These are phyloP conservation scores for Micractinium conductrix DNA, from an alignment of 139 green algal species.

Conservation along the genomic window DNA sequence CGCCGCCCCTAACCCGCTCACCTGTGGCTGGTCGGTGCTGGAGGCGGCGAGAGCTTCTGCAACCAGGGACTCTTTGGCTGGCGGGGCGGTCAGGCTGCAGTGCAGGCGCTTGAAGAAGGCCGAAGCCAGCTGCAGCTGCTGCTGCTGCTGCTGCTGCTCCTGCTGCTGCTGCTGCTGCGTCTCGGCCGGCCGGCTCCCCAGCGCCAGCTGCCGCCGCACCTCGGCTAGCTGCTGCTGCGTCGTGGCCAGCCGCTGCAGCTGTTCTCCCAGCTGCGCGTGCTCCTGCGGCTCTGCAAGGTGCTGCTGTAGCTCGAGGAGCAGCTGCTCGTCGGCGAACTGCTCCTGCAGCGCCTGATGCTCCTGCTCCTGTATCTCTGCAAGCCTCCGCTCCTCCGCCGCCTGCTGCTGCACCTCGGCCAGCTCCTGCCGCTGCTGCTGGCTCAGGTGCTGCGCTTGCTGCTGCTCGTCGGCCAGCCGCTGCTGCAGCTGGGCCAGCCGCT, in stretches of 20 bases:
- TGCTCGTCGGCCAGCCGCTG: background rate
- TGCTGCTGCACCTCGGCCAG: background rate
- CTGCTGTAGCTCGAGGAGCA: background rate
- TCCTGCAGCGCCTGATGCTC: background rate
- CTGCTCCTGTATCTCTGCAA: background rate
- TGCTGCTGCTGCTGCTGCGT: background rate
- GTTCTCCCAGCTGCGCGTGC: background rate
- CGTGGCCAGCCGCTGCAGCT: background rate
- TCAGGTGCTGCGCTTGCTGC: background rate
- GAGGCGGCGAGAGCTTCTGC: constrained; percentile 33
- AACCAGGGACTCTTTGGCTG: constrained; percentile 38
- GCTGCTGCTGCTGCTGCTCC: background rate
- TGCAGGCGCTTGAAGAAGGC: constrained; percentile 30
- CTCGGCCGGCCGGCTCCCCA: background rate
- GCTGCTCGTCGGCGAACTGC: no score
- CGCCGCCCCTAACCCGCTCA: background rate
- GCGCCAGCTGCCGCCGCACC: background rate
- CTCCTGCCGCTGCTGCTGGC: background rate
- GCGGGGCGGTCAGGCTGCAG: constrained; percentile 14
- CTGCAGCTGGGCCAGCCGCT: background rate
- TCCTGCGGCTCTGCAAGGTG: background rate
- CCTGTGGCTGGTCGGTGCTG: constrained; percentile 50
- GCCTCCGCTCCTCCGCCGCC: no score
- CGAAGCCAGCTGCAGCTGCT: background rate
- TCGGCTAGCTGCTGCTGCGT: background rate